Conservation (phyloP, 2,329 filamentous ascomycete species). For the Pseudogymnoascus pannorum region DNA sequence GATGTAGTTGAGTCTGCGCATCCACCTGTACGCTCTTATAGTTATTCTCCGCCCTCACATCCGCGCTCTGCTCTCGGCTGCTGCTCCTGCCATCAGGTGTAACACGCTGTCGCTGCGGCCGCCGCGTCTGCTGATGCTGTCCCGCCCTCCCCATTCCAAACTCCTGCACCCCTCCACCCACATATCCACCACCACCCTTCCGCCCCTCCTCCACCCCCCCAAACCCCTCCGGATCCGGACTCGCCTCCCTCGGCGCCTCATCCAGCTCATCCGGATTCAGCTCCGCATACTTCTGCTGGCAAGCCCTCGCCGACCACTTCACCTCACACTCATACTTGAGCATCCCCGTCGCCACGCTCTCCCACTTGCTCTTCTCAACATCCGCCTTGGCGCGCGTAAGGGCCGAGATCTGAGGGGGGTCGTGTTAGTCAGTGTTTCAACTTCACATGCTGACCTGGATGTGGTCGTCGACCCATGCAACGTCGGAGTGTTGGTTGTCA, state of each 20-base stretch:
- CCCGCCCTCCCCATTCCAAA: not conserved
- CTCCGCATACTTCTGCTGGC: slow-evolving; percentile 30
- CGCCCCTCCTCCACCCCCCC: no score
- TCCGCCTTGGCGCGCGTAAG: slow-evolving; percentile 27
- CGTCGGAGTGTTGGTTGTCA: not conserved
- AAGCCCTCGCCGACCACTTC: slow-evolving; percentile 29
- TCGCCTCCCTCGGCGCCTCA: not conserved
- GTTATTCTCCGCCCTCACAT: not conserved
- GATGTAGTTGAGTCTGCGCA: not conserved
- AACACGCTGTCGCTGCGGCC: not conserved
- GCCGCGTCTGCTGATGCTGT: not conserved
- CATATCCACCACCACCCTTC: no score
- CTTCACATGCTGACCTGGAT: not conserved
- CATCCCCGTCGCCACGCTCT: slow-evolving; percentile 28
- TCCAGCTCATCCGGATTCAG: slow-evolving; percentile 16
- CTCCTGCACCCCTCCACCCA: no score
- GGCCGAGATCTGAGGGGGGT: slow-evolving; percentile 25
- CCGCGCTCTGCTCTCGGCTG: not conserved
- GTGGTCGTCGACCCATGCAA: not conserved
- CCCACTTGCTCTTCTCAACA: slow-evolving; percentile 28
- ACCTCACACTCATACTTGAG: slow-evolving; percentile 27
- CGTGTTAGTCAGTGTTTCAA: no score
- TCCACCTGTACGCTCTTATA: not conserved
- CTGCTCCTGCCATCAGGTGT: not conserved
- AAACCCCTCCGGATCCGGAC: not conserved